Percentiles rank a stretch among this genome's conserved stretches.
Conservation (phyloP, 257 asterid species). For the Echites panduratus region DNA sequence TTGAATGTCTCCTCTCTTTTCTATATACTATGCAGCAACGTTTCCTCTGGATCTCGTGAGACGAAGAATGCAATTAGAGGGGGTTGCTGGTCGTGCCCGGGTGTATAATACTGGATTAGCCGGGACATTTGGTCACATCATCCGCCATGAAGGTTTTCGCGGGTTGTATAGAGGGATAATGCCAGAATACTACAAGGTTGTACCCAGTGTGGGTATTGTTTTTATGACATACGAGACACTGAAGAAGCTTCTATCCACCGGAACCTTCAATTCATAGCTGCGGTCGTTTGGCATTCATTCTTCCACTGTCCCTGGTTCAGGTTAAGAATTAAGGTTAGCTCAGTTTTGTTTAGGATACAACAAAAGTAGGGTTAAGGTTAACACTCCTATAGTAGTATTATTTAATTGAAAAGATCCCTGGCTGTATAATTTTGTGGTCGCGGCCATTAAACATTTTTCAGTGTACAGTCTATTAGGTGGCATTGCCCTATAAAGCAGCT, state of each 20-base stretch:
- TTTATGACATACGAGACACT: slow-evolving; percentile 91
- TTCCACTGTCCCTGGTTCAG: neutral
- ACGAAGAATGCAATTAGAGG: slow-evolving; percentile 93
- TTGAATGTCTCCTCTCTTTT: too few relatives aligned
- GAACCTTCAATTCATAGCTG: slow-evolving; percentile 33
- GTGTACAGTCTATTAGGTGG: slow-evolving; percentile 47
- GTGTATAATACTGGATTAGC: slow-evolving; percentile 69
- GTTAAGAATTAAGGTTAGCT: neutral
- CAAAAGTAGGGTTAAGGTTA: slow-evolving; percentile 22
- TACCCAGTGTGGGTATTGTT: slow-evolving; percentile 87
- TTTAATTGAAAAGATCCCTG: slow-evolving; percentile 12
- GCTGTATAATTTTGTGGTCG: slow-evolving; percentile 32
- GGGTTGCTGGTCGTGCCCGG: slow-evolving; percentile 81
- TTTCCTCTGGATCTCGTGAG: slow-evolving; percentile 95
- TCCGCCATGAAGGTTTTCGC: slow-evolving; percentile 62
- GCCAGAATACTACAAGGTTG: slow-evolving; percentile 94
- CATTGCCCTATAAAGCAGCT: slow-evolving; percentile 9
- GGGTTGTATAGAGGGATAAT: slow-evolving; percentile 92
- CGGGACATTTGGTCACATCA: slow-evolving; percentile 63
- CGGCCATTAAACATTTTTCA: slow-evolving; percentile 28
- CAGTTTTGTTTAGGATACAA: slow-evolving; percentile 33
- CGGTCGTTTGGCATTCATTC: neutral
- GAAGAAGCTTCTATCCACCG: slow-evolving; percentile 67
- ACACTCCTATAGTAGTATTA: neutral
- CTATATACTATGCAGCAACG: slow-evolving; percentile 44